These are phyloP conservation scores for Claviceps sp. DNA, from an alignment of 2,329 filamentous ascomycete species.

Conservation along the genomic window DNA sequence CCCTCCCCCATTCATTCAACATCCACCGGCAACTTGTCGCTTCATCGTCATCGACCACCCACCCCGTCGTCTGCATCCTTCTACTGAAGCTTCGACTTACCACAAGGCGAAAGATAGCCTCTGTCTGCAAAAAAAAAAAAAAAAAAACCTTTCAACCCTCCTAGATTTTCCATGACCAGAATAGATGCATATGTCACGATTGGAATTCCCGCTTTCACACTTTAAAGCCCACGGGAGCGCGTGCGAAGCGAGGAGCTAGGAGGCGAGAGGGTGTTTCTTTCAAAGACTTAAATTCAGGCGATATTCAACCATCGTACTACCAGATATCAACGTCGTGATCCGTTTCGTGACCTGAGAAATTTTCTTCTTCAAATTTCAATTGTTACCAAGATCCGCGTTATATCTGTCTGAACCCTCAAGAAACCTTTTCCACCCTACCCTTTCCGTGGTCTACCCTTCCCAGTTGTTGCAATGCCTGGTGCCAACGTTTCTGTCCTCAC, in stretches of 20 bases:
- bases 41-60: constrained; percentile 7
- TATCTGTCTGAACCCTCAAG: constrained; percentile 8
- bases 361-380: not conserved
- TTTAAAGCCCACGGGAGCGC: constrained; percentile 59
- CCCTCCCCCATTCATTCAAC: constrained; percentile 12
- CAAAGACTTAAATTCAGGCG: constrained; percentile 25
- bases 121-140: constrained; percentile 9
- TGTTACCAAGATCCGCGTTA: constrained; percentile 12
- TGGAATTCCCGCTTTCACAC: constrained; percentile 47
- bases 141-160: constrained; percentile 13
- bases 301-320: constrained; percentile 48
- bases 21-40: constrained; percentile 11
- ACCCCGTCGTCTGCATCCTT: constrained; percentile 13
- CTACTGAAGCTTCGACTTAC: constrained; percentile 9
- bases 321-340: constrained; percentile 15
- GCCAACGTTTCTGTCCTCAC: constrained; percentile 52
- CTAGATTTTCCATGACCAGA: constrained; percentile 28
- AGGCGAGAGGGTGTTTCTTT: constrained; percentile 17
- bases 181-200: constrained; percentile 23
- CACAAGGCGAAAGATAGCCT: constrained; percentile 19
- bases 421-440: constrained; percentile 2
- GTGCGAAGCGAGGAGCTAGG: constrained; percentile 41
- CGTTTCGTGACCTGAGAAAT: constrained; percentile 10
- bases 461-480: constrained; percentile 50
- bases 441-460: constrained; percentile 15